phyloP scores from a whole-genome alignment of 2,329 filamentous ascomycete genomes.

The Neonectria punicea region DNA sequence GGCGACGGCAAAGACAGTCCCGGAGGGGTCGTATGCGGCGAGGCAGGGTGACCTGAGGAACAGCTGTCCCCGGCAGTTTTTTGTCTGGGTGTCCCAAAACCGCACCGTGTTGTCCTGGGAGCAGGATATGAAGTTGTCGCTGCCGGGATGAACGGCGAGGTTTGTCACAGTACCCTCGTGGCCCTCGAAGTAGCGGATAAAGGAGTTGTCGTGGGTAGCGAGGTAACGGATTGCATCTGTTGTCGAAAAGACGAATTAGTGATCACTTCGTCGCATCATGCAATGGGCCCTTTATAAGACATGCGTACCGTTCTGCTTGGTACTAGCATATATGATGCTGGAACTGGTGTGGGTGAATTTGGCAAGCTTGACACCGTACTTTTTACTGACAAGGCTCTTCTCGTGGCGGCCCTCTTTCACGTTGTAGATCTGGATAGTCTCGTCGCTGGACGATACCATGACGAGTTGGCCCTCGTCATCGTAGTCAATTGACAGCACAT shows the following conservation, averaged over 20 bases:
- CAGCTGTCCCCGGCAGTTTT: slow-evolving; percentile 82
- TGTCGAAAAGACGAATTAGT: slow-evolving; percentile 11
- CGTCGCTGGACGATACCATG: slow-evolving; percentile 91
- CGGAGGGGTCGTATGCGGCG: slow-evolving; percentile 90
- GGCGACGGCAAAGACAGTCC: slow-evolving; percentile 89
- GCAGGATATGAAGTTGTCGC: slow-evolving; percentile 92
- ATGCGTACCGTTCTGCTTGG: slow-evolving; percentile 83
- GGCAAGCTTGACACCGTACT: slow-evolving; percentile 94
- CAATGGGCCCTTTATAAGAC: background rate
- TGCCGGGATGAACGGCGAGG: slow-evolving; percentile 84
- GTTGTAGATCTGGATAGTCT: slow-evolving; percentile 95
- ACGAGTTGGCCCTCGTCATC: slow-evolving; percentile 94
- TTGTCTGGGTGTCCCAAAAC: slow-evolving; percentile 87
- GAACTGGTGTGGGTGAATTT: slow-evolving; percentile 93
- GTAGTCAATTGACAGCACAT: slow-evolving; percentile 74
- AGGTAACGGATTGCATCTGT: slow-evolving; percentile 85
- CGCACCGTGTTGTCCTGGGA: slow-evolving; percentile 90
- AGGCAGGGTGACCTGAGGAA: slow-evolving; percentile 85
- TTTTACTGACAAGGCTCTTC: slow-evolving; percentile 92
- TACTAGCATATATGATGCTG: slow-evolving; percentile 94
- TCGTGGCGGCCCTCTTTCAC: slow-evolving; percentile 89
- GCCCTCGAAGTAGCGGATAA: slow-evolving; percentile 94
- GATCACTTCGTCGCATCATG: background rate
- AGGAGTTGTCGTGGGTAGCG: slow-evolving; percentile 94
- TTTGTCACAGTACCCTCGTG: slow-evolving; percentile 87